phyloP scores from a whole-genome alignment of 2,329 filamentous ascomycete species.

The Ascochyta rabiei region DNA sequence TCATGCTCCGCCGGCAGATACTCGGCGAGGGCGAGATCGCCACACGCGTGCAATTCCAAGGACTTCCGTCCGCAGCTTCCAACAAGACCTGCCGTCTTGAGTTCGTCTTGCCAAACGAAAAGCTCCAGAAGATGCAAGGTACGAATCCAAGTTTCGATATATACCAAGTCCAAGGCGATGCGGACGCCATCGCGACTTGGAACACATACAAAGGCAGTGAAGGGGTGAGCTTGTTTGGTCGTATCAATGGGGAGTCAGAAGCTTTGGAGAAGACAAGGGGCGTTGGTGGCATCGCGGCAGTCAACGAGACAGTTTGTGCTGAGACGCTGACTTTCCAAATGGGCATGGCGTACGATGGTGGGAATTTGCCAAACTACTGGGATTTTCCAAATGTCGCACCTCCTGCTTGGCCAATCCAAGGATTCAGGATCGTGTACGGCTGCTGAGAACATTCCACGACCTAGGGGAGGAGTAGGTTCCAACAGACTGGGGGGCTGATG shows the following conservation, averaged over 20 bases:
- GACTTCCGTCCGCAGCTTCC: conserved; percentile 4
- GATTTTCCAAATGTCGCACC: conserved; percentile 31
- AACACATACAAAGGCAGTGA: conserved; percentile 24
- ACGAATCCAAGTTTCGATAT: conserved; percentile 33
- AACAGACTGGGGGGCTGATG: too few species aligned
- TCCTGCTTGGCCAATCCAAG: conserved; percentile 33
- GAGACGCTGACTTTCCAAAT: conserved; percentile 40
- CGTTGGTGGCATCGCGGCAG: conserved; percentile 22
- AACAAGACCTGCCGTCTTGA: conserved; percentile 36
- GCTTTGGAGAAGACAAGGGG: conserved; percentile 23
- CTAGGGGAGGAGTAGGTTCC: too few species aligned
- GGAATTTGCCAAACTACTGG: conserved; percentile 35
- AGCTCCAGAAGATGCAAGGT: conserved; percentile 24
- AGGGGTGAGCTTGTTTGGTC: conserved; percentile 23
- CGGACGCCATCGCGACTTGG: conserved; percentile 28
- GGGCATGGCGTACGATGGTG: conserved; percentile 32
- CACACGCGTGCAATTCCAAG: conserved; percentile 33
- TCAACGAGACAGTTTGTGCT: conserved; percentile 30
- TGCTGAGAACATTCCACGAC: conserved; percentile 21
- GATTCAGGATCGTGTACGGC: conserved; percentile 34
- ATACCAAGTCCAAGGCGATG: conserved; percentile 28
- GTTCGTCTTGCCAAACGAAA: conserved; percentile 26
- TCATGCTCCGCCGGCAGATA: conserved; percentile 37
- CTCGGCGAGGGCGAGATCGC: conserved; percentile 28
- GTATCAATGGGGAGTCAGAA: conserved; percentile 28